Conservation (phyloP, 305 asterid species). For the Solanum hybrid region DNA sequence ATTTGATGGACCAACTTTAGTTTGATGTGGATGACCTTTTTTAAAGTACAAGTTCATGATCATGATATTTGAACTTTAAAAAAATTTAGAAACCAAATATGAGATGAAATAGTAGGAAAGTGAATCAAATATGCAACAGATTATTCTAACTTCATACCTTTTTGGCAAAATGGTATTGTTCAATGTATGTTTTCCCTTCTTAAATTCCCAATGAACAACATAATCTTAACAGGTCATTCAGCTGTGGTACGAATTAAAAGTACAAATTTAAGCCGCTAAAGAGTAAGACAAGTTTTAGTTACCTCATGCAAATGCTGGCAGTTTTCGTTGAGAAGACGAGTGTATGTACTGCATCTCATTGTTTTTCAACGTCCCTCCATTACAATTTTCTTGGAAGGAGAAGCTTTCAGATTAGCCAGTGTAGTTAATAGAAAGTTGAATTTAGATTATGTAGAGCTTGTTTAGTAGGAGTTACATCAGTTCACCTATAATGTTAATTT, state of each 20-base stretch:
- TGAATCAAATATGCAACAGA: neutral
- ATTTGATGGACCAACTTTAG: neutral
- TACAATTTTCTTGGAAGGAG: neutral
- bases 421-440: neutral
- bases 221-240: neutral
- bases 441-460: neutral
- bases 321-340: neutral
- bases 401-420: neutral
- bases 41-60: neutral
- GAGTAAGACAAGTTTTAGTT: constrained; percentile 4
- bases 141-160: neutral
- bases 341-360: neutral
- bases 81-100: neutral
- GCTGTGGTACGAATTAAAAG: neutral
- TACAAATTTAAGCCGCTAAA: neutral
- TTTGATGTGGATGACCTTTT: neutral
- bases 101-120: neutral
- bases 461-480: neutral
- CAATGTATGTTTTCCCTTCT: neutral
- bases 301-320: neutral
- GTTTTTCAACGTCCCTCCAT: neutral
- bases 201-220: neutral
- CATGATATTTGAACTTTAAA: neutral
- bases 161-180: neutral
- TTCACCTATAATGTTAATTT: neutral